Evolutionary conservation across 371 early-diverging fungal genomes (phyloP).

Genomic region (Lichtheimia corymbifera): DNA sequence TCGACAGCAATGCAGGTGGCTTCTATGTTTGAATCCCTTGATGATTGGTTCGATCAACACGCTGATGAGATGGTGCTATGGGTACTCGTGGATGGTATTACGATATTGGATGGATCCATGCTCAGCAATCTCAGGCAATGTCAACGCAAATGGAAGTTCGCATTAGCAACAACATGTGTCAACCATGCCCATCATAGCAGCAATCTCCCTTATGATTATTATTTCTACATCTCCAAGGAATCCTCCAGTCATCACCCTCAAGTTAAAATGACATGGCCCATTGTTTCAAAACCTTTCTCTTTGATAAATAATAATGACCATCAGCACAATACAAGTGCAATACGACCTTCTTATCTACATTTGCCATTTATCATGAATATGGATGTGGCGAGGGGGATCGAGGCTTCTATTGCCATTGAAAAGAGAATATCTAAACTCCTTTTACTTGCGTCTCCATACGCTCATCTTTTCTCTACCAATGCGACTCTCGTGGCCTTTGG

Average conservation of each 20-base stretch:
- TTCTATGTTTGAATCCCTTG: slow-evolving; percentile 14
- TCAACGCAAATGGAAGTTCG: not conserved
- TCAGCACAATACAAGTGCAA: too few relatives aligned
- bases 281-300: not conserved
- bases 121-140: not conserved
- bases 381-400: too few relatives aligned
- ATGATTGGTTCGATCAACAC: slow-evolving; percentile 25
- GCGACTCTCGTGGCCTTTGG: slow-evolving; percentile 55
- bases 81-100: slow-evolving; percentile 23
- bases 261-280: slow-evolving; percentile 1
- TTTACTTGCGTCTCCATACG: slow-evolving; percentile 50
- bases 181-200: not conserved
- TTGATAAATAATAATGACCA: too few relatives aligned
- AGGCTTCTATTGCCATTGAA: too few relatives aligned
- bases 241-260: not conserved
- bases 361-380: too few relatives aligned
- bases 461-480: slow-evolving; percentile 58
- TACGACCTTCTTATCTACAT: too few relatives aligned
- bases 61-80: slow-evolving; percentile 17
- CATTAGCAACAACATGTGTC: not conserved
- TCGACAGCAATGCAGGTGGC: slow-evolving; percentile 5
- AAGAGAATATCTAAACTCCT: not conserved
- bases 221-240: not conserved
- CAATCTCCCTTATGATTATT: not conserved
- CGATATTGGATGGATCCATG: too few relatives aligned